Percentiles rank a stretch among this genome's conserved stretches.
These are phyloP conservation scores for Epichloe coenophiala DNA, from an alignment of 2,329 filamentous ascomycete genomes.

Conservation along the genomic window DNA sequence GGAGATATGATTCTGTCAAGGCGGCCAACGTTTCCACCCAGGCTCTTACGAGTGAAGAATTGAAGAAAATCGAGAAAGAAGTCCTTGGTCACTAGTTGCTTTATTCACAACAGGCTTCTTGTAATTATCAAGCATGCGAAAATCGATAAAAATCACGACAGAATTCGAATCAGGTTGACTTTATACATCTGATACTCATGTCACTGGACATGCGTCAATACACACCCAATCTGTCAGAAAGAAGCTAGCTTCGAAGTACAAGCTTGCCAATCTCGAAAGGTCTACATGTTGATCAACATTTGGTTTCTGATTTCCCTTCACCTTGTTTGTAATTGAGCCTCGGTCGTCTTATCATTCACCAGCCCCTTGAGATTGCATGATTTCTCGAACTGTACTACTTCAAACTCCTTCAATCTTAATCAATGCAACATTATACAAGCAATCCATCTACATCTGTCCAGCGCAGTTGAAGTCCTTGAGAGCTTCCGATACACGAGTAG, in stretches of 20 bases:
- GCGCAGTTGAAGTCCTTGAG: conserved; percentile 75
- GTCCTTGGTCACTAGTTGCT: conserved; percentile 23
- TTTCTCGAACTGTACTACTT: background rate
- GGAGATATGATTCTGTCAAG: conserved; percentile 41
- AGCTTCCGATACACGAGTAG: conserved; percentile 61
- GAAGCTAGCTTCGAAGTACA: no score
- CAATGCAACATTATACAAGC: background rate
- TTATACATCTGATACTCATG: no score
- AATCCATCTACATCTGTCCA: conserved; percentile 18
- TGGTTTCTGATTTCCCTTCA: no score
- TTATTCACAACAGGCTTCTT: background rate
- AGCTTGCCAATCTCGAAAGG: no score
- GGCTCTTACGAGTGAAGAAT: conserved; percentile 24
- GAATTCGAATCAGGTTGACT: background rate
- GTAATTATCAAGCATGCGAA: background rate
- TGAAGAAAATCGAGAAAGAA: conserved; percentile 31
- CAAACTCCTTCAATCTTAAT: background rate
- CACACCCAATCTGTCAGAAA: no score
- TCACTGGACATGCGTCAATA: no score
- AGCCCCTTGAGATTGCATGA: background rate
- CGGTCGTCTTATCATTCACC: background rate
- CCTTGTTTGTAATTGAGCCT: no score
- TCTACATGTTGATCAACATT: no score
- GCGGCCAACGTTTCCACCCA: conserved; percentile 24
- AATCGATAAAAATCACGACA: background rate